Base-by-base conservation (phyloP, 2,329 filamentous ascomycete genomes). In the Fusarium protoensiforme region DNA sequence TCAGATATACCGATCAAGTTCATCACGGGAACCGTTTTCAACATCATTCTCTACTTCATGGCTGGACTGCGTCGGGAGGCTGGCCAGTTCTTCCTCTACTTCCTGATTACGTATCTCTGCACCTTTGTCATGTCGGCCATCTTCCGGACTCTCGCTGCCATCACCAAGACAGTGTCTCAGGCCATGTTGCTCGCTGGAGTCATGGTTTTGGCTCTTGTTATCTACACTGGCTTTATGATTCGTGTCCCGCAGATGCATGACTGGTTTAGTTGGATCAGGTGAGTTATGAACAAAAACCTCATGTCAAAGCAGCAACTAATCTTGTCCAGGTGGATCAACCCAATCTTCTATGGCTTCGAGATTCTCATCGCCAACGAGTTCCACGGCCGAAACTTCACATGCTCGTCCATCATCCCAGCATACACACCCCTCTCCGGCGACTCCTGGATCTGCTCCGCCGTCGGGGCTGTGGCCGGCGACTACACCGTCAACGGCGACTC, bases 401-500 rank as follows among this genome's bases (percentile, higher is more conserved):
- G 71, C 43, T 11, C 35, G 7, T 43, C 13, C 7, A 67, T 72
- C 87, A 1, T 94, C 92, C 41, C 94, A 10, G 78, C 86, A 2
- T 57, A 57, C 33, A 57, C 31, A 24, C 48, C 48, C 4, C 48
- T 53, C 48, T 16, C n/a, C 6, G 31, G 31, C 4, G 53, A 57
- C 31, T 38, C 33, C 5, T 38, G 33, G 53, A 57, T 35, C 2
- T 57, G 53, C 6, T 35, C 53, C 6, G 48, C 48, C 7, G 48
- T 53, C 7, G 48, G 48, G 1, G 48, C 48, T 53, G 48, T 53
- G 7, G n/a, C 48, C 20, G 89, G 89, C 2, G 81, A 84, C 57
- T 75, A 78, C 13, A 85, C 81, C 3, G 86, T 92, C 6, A 87
- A 82, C 38, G 90, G 90, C 5, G 88, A 91, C 66, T 81, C 85